phyloP scores from a whole-genome alignment of 73 alveolate genomes.

The Paramecium tetraurelia region DNA sequence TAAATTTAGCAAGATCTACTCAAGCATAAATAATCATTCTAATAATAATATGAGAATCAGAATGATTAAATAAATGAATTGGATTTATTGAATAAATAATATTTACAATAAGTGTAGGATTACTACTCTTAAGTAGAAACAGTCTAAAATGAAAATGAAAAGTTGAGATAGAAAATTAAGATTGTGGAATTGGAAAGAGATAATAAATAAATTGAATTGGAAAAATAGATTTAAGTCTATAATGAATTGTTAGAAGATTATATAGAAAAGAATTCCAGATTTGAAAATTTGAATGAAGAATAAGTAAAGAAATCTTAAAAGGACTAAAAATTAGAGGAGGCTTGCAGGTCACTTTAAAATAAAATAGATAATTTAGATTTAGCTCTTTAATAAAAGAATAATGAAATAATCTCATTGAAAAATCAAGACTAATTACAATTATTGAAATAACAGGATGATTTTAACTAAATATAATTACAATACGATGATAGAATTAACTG shows the following conservation, averaged over 20 bases:
- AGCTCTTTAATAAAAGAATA: background rate
- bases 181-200: background rate
- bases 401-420: background rate
- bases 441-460: background rate
- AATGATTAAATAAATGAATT: background rate
- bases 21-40: background rate
- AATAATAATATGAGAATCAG: background rate
- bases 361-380: conserved; percentile 3
- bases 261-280: background rate
- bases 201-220: conserved; percentile 24
- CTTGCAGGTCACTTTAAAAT: background rate
- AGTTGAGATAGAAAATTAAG: background rate
- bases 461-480: background rate
- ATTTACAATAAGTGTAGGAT: background rate
- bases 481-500: background rate
- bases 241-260: conserved; percentile 3
- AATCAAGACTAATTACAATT: background rate
- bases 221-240: background rate
- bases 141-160: background rate
- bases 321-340: background rate
- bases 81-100: background rate
- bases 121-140: background rate
- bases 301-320: background rate
- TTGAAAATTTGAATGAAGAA: background rate
- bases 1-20: background rate